These are phyloP conservation scores for Scutellaria baicalensis DNA, from an alignment of 257 asterid genomes.

Conservation along the genomic window DNA sequence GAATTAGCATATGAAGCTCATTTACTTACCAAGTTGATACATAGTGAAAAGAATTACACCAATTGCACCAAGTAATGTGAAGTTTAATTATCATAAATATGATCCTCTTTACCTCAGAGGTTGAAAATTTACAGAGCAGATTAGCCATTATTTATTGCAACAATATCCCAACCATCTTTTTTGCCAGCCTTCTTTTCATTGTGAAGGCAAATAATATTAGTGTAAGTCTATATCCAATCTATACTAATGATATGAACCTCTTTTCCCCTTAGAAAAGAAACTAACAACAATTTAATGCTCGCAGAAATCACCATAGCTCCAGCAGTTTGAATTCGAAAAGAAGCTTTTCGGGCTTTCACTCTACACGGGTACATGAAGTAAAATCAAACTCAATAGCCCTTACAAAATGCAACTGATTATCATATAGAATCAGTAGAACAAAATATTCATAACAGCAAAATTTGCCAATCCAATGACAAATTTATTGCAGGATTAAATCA, in stretches of 20 bases:
- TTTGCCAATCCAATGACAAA: too few relatives aligned
- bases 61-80: not conserved
- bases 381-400: too few relatives aligned
- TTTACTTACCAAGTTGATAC: not conserved
- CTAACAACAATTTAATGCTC: not conserved
- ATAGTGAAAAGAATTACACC: not conserved
- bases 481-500: too few relatives aligned
- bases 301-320: not conserved
- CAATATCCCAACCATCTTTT: slow-evolving; percentile 1
- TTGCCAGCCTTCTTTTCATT: not conserved
- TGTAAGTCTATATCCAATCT: not conserved
- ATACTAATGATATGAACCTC: not conserved
- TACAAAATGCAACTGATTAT: too few relatives aligned
- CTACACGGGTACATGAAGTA: not conserved
- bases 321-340: not conserved
- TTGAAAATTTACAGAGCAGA: not conserved
- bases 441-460: too few relatives aligned
- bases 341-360: not conserved
- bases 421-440: too few relatives aligned
- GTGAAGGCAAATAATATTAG: not conserved
- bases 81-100: not conserved
- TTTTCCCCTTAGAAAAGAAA: not conserved
- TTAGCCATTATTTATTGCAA: not conserved
- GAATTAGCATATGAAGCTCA: not conserved
- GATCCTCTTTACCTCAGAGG: too few relatives aligned